These are phyloP conservation scores for Parietichytrium sp. DNA, from an alignment of 108 stramenopile genomes.

Conservation along the genomic window DNA sequence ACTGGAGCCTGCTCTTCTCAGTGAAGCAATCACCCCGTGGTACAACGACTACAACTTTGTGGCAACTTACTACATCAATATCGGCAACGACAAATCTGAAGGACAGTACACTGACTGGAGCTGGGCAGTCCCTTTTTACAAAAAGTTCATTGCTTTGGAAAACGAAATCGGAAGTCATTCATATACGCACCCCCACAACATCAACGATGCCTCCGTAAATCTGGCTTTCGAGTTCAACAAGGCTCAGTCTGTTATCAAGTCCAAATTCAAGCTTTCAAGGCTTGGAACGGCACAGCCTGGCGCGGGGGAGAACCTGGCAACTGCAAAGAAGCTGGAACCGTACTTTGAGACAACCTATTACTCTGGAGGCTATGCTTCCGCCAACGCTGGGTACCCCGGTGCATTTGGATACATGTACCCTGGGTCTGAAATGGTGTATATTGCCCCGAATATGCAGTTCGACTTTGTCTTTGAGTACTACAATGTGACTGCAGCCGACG, in stretches of 20 bases:
- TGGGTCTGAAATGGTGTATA: conserved; percentile 20
- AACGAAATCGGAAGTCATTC: conserved; percentile 35
- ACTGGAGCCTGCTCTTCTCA: neutral
- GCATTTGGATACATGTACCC: conserved; percentile 10
- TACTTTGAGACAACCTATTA: conserved; percentile 13
- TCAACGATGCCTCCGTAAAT: neutral
- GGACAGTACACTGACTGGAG: conserved; percentile 37
- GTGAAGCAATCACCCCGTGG: neutral
- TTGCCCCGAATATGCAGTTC: conserved; percentile 26
- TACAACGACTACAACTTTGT: conserved; percentile 38
- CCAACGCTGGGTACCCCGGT: conserved; percentile 27
- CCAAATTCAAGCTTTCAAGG: neutral
- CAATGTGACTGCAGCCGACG: neutral
- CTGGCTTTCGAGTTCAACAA: conserved; percentile 1
- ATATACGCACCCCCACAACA: conserved; percentile 5
- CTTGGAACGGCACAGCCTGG: conserved; percentile 8
- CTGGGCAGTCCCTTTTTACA: neutral
- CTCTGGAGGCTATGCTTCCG: conserved; percentile 14
- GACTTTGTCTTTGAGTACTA: neutral
- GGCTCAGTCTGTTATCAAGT: neutral
- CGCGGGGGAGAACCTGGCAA: neutral
- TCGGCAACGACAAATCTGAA: neutral
- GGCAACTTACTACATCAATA: conserved; percentile 24
- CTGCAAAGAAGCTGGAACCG: conserved; percentile 5
- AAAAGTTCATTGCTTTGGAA: neutral